These are phyloP conservation scores for Ananas comosus DNA, from an alignment of 176 grass and related monocot species.

Conservation along the genomic window DNA sequence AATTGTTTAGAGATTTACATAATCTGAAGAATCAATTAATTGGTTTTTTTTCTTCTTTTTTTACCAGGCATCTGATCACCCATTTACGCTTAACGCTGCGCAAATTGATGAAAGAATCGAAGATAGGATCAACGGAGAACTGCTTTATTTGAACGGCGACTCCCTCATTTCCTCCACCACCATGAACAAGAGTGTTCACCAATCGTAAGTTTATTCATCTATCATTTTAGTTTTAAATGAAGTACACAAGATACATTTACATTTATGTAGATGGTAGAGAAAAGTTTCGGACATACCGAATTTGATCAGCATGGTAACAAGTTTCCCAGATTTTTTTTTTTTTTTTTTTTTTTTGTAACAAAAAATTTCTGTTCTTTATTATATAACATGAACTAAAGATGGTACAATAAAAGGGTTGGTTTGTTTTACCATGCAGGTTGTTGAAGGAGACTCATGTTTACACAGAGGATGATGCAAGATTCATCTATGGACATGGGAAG, in stretches of 20 bases:
- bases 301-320: neutral
- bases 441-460: conserved; percentile 75
- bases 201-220: conserved; percentile 31
- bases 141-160: conserved; percentile 57
- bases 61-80: conserved; percentile 63
- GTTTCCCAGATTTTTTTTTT: neutral
- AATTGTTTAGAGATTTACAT: neutral
- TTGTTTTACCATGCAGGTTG: conserved; percentile 27
- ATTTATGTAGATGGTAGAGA: neutral
- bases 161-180: conserved; percentile 56
- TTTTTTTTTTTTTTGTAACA: neutral
- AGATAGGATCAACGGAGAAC: conserved; percentile 36
- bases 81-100: conserved; percentile 38
- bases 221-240: too few relatives aligned
- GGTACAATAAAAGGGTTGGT: too few relatives aligned
- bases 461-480: conserved; percentile 63
- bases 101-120: conserved; percentile 54
- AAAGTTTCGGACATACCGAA: neutral
- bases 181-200: conserved; percentile 61
- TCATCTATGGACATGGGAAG: conserved; percentile 65
- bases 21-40: neutral
- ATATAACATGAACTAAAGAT: neutral
- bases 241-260: neutral
- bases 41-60: neutral
- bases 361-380: neutral